A percentile compares a stretch with the other conserved stretches of the same genome.
These are phyloP conservation scores for Amphicarpaea edgeworthii DNA, from an alignment of 306 rosid genomes.

Conservation along the genomic window DNA sequence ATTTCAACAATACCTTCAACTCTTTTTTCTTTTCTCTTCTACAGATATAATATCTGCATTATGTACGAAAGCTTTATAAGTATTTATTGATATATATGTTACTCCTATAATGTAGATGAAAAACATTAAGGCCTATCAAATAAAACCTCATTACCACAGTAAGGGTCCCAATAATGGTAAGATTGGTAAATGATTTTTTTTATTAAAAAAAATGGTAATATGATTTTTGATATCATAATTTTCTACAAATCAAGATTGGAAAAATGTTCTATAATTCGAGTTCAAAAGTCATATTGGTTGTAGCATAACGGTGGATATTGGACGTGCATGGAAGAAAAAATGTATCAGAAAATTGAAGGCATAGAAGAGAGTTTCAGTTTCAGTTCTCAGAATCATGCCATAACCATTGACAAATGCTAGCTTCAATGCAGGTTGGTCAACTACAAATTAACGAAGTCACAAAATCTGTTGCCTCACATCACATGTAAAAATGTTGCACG, in stretches of 20 bases:
- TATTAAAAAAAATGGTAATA: background rate
- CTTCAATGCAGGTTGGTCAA: conserved; percentile 18
- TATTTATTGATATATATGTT: background rate
- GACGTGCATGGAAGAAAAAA: conserved; percentile 16
- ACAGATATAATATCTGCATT: too few species aligned
- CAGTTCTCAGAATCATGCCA: conserved; percentile 31
- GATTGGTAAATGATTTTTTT: too few species aligned
- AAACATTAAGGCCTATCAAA: background rate
- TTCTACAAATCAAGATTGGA: too few species aligned
- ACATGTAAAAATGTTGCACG: background rate
- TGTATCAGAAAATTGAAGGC: background rate
- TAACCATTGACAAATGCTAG: conserved; percentile 33
- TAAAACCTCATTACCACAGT: background rate
- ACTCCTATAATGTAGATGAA: background rate
- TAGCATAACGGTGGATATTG: background rate
- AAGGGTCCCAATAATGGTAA: background rate
- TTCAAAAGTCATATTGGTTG: too few species aligned
- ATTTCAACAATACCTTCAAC: background rate
- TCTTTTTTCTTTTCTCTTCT: too few species aligned
- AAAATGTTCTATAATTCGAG: too few species aligned
- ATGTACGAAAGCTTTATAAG: too few species aligned
- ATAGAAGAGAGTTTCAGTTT: background rate
- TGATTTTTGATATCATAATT: background rate
- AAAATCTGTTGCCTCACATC: conserved; percentile 6
- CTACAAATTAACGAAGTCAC: conserved; percentile 39